Percentiles rank a stretch among this genome's conserved stretches.
Conservation (phyloP, 352 stramenopile species). For the Phytopythium cucurbitacearum region DNA sequence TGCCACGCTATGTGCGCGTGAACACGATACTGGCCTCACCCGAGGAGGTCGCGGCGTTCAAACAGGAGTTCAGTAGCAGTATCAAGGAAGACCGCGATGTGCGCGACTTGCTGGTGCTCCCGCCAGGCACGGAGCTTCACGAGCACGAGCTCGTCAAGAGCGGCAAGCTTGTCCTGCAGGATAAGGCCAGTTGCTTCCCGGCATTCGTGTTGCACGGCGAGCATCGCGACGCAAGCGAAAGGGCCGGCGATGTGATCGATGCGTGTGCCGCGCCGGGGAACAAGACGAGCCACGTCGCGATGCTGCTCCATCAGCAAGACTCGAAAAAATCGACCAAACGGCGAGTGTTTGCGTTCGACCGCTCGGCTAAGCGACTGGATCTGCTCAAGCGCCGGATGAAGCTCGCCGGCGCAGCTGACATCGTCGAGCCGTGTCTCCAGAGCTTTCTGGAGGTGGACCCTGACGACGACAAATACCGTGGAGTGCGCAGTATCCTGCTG, state of each 20-base stretch:
- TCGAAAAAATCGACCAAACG: constrained; percentile 23
- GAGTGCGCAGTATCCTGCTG: constrained; percentile 92
- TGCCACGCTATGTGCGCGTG: constrained; percentile 91
- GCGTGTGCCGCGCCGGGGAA: constrained; percentile 97
- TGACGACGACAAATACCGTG: constrained; percentile 62
- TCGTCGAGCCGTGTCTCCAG: constrained; percentile 80
- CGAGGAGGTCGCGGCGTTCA: constrained; percentile 45
- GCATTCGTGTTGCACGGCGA: constrained; percentile 91
- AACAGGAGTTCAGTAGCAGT: constrained; percentile 25
- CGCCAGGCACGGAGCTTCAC: constrained; percentile 82
- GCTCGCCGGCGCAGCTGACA: constrained; percentile 63
- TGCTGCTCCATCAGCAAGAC: constrained; percentile 80
- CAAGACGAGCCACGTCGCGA: constrained; percentile 97
- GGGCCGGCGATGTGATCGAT: constrained; percentile 91
- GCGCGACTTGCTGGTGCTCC: constrained; percentile 90
- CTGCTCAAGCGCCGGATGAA: constrained; percentile 88
- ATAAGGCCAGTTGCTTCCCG: constrained; percentile 98
- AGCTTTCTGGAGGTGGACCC: constrained; percentile 92
- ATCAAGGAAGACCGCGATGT: constrained; percentile 85
- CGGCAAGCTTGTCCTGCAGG: constrained; percentile 93
- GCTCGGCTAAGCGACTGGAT: constrained; percentile 81
- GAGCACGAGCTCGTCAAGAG: constrained; percentile 74
- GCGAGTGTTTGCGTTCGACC: constrained; percentile 94
- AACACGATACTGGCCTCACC: constrained; percentile 84
- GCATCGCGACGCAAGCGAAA: constrained; percentile 30